Evolutionary conservation across 129 eudicot species (phyloP).

Genomic region (Flaveria sonorensis): DNA sequence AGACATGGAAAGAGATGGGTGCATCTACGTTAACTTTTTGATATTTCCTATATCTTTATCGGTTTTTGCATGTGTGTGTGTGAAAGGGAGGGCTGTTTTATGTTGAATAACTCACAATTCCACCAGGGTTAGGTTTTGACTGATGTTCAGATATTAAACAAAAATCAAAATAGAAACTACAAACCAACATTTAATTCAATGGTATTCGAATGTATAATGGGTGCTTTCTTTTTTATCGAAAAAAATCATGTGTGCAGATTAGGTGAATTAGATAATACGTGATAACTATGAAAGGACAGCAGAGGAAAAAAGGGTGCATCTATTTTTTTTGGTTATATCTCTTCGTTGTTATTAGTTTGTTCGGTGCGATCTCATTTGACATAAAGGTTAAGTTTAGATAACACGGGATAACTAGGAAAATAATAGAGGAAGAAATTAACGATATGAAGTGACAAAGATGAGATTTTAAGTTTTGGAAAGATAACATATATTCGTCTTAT

Average conservation of each 20-base stretch:
- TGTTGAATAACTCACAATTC: slow-evolving; percentile 17
- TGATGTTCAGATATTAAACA: not conserved
- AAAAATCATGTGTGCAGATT: no score
- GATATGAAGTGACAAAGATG: not conserved
- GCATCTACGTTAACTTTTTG: not conserved
- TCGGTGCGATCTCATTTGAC: slow-evolving; percentile 4
- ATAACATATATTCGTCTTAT: not conserved
- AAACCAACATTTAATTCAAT: no score
- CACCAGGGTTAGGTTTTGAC: not conserved
- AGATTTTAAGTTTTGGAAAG: not conserved
- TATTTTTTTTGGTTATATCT: not conserved
- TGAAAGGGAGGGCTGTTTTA: slow-evolving; percentile 1
- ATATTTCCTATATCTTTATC: not conserved
- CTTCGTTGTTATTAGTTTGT: not conserved
- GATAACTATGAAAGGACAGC: not conserved
- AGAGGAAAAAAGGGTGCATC: not conserved
- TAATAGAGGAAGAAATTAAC: no score
- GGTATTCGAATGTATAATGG: no score
- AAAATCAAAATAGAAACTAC: no score
- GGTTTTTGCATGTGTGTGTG: not conserved
- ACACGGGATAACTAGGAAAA: not conserved
- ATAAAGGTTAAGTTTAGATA: not conserved
- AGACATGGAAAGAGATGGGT: slow-evolving; percentile 23
- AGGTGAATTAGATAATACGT: no score
- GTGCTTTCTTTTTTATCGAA: no score